These are phyloP conservation scores for Protoeuglena noctilucae DNA, from an alignment of 139 green algal genomes.

Conservation along the genomic window DNA sequence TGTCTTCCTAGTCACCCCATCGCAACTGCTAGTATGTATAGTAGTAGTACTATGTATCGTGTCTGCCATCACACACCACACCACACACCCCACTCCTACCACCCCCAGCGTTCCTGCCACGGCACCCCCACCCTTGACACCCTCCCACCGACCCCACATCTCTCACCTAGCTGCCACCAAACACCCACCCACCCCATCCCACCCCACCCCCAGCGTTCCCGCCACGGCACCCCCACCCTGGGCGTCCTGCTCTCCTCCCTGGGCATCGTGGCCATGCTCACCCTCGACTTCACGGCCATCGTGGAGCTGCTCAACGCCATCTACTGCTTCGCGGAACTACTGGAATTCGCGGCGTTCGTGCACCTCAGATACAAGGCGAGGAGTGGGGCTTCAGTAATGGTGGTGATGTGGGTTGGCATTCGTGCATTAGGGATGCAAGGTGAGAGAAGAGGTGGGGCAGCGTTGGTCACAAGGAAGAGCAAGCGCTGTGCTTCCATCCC, in stretches of 20 bases:
- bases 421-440: too few species aligned
- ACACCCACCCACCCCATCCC: too few species aligned
- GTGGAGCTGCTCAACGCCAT: slow-evolving; percentile 85
- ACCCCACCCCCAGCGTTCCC: slow-evolving; percentile 30
- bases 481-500: too few species aligned
- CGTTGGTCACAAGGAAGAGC: too few species aligned
- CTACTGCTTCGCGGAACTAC: slow-evolving; percentile 85
- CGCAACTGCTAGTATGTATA: background rate
- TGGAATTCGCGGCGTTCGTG: slow-evolving; percentile 90
- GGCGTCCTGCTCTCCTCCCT: slow-evolving; percentile 63
- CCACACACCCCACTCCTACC: too few species aligned
- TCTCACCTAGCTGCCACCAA: background rate
- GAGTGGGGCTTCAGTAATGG: too few species aligned
- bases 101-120: slow-evolving; percentile 38
- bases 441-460: too few species aligned
- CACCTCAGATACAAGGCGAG: too few species aligned
- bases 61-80: background rate
- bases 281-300: slow-evolving; percentile 58
- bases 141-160: slow-evolving; percentile 13
- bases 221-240: slow-evolving; percentile 68
- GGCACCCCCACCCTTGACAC: slow-evolving; percentile 79
- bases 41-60: background rate
- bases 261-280: slow-evolving; percentile 53
- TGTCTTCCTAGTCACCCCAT: background rate
- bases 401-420: too few species aligned